These are phyloP conservation scores for Hypsizygus marmoreus DNA, from an alignment of 768 basidiomycete genomes.

Conservation along the genomic window DNA sequence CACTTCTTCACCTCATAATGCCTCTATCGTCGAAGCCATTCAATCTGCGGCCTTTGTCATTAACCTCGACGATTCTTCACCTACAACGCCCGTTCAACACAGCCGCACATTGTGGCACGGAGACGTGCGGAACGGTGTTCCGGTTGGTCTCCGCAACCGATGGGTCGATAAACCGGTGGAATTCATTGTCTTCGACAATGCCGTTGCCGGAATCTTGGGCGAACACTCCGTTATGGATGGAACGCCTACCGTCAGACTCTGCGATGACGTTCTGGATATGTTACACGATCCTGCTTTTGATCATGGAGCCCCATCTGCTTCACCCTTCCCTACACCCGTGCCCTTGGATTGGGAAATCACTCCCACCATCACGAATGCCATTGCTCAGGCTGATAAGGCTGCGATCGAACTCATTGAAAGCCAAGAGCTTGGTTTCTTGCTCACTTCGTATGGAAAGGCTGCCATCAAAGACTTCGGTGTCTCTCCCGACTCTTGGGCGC, in stretches of 20 bases:
- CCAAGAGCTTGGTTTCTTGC: conserved; percentile 63
- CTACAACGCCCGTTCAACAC: conserved; percentile 52
- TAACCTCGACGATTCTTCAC: conserved; percentile 68
- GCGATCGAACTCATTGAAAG: conserved; percentile 59
- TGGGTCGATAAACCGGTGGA: conserved; percentile 93
- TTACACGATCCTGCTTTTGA: conserved; percentile 66
- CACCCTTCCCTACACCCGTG: conserved; percentile 33
- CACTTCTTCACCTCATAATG: conserved; percentile 60
- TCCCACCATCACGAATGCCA: conserved; percentile 47
- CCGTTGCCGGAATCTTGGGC: conserved; percentile 83
- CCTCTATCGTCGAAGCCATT: conserved; percentile 65
- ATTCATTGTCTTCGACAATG: conserved; percentile 84
- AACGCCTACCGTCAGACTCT: conserved; percentile 75
- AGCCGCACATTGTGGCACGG: conserved; percentile 86
- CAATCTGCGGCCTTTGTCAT: conserved; percentile 87
- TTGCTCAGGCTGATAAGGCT: conserved; percentile 55
- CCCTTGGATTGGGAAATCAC: conserved; percentile 69
- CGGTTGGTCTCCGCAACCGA: conserved; percentile 68
- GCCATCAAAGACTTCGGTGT: conserved; percentile 84
- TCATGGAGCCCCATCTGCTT: conserved; percentile 42
- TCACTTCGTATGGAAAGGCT: conserved; percentile 81
- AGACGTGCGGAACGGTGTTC: conserved; percentile 46
- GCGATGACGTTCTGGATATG: conserved; percentile 66
- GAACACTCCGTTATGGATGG: conserved; percentile 94
- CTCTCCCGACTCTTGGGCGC: conserved; percentile 95